Conservation (phyloP, 2,329 filamentous ascomycete genomes). For the Ceratocystis destructans region DNA sequence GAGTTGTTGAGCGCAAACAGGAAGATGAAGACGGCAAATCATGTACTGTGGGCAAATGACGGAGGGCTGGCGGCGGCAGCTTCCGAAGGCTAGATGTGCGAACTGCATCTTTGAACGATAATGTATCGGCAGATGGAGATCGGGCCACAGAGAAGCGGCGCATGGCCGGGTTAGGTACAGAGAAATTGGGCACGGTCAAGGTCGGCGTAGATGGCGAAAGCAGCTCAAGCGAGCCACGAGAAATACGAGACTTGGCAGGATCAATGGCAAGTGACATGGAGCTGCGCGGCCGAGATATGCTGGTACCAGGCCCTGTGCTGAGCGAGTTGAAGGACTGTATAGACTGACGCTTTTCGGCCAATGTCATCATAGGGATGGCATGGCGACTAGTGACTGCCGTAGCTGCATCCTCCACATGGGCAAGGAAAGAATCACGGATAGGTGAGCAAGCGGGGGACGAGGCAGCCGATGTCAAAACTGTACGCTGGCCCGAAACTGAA, state of each 20-base stretch:
- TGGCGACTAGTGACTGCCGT: slow-evolving; percentile 27
- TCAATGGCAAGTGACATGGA: slow-evolving; percentile 32
- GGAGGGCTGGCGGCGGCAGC: slow-evolving; percentile 11
- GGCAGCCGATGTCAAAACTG: slow-evolving; percentile 43
- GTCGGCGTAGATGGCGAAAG: neutral
- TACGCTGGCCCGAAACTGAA: slow-evolving; percentile 38
- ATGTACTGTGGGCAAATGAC: slow-evolving; percentile 12
- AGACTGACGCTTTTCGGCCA: slow-evolving; percentile 38
- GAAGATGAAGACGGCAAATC: slow-evolving; percentile 6
- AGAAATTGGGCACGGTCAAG: slow-evolving; percentile 16
- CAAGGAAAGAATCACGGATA: slow-evolving; percentile 37
- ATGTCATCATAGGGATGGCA: slow-evolving; percentile 30
- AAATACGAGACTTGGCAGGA: neutral
- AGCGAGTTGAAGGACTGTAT: slow-evolving; percentile 31
- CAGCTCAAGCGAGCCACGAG: slow-evolving; percentile 9
- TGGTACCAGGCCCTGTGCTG: slow-evolving; percentile 14
- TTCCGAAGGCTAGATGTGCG: slow-evolving; percentile 8
- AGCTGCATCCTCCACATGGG: slow-evolving; percentile 25
- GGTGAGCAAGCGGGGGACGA: slow-evolving; percentile 47
- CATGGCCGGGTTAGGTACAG: slow-evolving; percentile 13
- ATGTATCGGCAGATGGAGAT: slow-evolving; percentile 13
- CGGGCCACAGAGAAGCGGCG: slow-evolving; percentile 15
- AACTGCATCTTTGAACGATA: slow-evolving; percentile 14
- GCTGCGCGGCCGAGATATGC: slow-evolving; percentile 33
- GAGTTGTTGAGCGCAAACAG: neutral